These are phyloP conservation scores for Aphanocladium album DNA, from an alignment of 2,329 filamentous ascomycete genomes.

Conservation along the genomic window DNA sequence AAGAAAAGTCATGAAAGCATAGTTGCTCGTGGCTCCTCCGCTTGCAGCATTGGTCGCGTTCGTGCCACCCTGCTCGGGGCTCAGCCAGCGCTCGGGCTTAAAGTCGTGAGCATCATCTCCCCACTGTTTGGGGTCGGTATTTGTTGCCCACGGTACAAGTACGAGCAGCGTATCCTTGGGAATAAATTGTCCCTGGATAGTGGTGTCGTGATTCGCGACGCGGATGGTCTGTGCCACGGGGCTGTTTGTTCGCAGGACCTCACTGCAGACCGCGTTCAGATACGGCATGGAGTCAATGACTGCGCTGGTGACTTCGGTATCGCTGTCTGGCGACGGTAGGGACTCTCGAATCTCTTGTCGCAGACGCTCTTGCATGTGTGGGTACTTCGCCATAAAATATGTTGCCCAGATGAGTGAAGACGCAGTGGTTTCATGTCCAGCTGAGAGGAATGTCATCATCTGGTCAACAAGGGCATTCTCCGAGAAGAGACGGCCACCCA, in stretches of 20 bases:
- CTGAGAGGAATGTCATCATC: constrained; percentile 36
- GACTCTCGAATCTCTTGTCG: constrained; percentile 33
- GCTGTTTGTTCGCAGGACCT: constrained; percentile 36
- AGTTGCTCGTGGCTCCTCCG: constrained; percentile 23
- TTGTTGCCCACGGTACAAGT: constrained; percentile 26
- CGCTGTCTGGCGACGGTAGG: constrained; percentile 29
- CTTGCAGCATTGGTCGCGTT: constrained; percentile 11
- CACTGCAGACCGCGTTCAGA: constrained; percentile 62
- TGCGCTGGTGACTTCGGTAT: constrained; percentile 29
- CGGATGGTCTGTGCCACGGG: constrained; percentile 31
- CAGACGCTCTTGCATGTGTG: constrained; percentile 32
- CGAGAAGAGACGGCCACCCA: constrained; percentile 27
- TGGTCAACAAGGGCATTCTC: constrained; percentile 36
- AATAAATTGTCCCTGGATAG: constrained; percentile 28
- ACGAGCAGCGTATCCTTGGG: constrained; percentile 32
- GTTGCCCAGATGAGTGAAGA: constrained; percentile 36
- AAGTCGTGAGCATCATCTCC: constrained; percentile 31
- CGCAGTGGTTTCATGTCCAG: constrained; percentile 42
- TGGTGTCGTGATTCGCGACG: constrained; percentile 26
- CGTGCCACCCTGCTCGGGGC: constrained; percentile 16
- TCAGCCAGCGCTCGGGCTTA: constrained; percentile 34
- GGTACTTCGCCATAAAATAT: constrained; percentile 32
- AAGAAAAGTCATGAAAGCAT: constrained; percentile 24
- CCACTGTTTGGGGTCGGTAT: constrained; percentile 29
- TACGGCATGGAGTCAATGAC: constrained; percentile 73